Conservation (phyloP, 2,329 filamentous ascomycete species). For the Aspergillus ruber region DNA sequence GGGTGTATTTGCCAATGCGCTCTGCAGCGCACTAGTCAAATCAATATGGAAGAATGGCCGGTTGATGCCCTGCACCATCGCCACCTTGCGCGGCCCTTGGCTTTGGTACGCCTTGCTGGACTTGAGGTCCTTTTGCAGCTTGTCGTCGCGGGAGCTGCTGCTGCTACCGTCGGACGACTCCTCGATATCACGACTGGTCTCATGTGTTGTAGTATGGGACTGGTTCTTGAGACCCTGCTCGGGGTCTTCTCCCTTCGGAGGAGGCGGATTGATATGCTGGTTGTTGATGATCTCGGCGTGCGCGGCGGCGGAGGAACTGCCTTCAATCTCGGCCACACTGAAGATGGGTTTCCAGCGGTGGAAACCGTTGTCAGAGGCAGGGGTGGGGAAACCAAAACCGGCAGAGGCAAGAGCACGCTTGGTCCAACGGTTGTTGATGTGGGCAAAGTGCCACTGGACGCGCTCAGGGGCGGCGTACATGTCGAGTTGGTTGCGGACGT, state of each 20-base stretch:
- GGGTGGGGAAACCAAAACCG: constrained; percentile 77
- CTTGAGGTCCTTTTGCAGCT: constrained; percentile 41
- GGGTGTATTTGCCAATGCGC: constrained; percentile 73
- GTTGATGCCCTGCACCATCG: constrained; percentile 78
- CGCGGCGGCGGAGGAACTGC: constrained; percentile 62
- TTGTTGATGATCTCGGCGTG: constrained; percentile 60
- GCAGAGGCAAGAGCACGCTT: constrained; percentile 81
- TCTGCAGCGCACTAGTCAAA: constrained; percentile 79
- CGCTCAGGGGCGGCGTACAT: constrained; percentile 70
- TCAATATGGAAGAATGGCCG: constrained; percentile 91
- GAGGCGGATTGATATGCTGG: constrained; percentile 33
- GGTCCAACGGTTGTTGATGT: constrained; percentile 89
- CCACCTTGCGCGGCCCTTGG: constrained; percentile 36
- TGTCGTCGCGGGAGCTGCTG: constrained; percentile 23
- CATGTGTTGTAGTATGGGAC: constrained; percentile 24
- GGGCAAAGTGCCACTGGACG: constrained; percentile 95
- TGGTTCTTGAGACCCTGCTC: constrained; percentile 28
- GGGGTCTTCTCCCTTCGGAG: constrained; percentile 17
- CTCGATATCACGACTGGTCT: constrained; percentile 22
- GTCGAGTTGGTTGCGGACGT: constrained; percentile 90
- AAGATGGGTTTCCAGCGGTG: constrained; percentile 91
- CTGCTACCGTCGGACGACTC: constrained; percentile 23
- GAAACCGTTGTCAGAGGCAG: constrained; percentile 46
- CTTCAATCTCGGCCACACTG: constrained; percentile 79
- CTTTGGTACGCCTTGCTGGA: constrained; percentile 43